phyloP scores from a whole-genome alignment of 306 rosid genomes.

The Coriaria nepalensis region DNA sequence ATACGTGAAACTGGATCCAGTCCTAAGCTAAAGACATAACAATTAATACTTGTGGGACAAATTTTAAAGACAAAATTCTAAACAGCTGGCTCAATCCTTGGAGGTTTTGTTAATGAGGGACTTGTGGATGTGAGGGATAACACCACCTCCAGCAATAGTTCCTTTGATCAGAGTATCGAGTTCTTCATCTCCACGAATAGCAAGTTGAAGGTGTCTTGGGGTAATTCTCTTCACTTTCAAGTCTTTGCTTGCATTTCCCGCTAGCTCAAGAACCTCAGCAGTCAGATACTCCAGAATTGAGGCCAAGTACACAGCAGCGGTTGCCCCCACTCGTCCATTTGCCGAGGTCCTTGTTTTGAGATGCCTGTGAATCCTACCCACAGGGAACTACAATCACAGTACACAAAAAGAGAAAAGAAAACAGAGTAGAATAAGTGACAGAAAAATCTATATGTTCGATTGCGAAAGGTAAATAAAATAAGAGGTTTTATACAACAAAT shows the following conservation, averaged over 20 bases:
- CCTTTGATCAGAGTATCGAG: conserved; percentile 92
- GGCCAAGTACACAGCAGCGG: conserved; percentile 90
- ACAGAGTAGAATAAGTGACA: background rate
- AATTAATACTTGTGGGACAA: too few species aligned
- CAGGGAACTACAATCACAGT: conserved; percentile 54
- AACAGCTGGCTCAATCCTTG: conserved; percentile 34
- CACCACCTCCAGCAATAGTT: conserved; percentile 98
- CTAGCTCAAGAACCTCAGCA: conserved; percentile 88
- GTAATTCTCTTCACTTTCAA: conserved; percentile 94
- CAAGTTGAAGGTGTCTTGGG: conserved; percentile 92
- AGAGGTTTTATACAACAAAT: too few species aligned
- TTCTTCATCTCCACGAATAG: conserved; percentile 94
- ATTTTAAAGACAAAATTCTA: too few species aligned
- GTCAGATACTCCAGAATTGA: conserved; percentile 92
- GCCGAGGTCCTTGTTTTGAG: conserved; percentile 66
- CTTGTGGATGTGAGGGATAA: conserved; percentile 94
- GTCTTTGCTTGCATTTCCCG: conserved; percentile 96
- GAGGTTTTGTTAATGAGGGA: conserved; percentile 91
- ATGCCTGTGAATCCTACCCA: conserved; percentile 91
- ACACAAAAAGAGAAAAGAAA: background rate
- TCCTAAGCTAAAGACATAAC: too few species aligned
- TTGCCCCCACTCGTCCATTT: conserved; percentile 90
- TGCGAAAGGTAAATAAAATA: background rate
- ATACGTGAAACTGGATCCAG: too few species aligned
- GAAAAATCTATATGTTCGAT: background rate